A percentile compares a stretch with the other conserved stretches of the same genome.
phyloP scores from a whole-genome alignment of 2,329 filamentous ascomycete genomes.

The Aspergillus fumigatiaffinis region DNA sequence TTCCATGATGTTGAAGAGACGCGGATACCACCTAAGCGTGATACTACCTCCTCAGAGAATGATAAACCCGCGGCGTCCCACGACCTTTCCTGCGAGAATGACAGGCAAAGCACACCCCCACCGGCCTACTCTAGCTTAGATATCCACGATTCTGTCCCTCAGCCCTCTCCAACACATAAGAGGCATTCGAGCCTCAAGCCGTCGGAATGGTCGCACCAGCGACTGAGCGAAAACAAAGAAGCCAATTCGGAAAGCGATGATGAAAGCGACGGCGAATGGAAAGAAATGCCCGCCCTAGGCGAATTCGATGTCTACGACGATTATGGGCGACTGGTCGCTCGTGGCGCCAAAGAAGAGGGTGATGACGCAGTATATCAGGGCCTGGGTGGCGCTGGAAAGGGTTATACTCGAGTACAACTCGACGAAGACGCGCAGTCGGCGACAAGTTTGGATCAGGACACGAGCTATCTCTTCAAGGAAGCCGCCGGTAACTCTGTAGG shows the following conservation, averaged over 20 bases:
- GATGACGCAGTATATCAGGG: constrained; percentile 71
- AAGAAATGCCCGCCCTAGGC: constrained; percentile 89
- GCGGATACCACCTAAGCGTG: not conserved
- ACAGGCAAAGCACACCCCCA: constrained; percentile 12
- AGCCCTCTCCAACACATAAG: constrained; percentile 15
- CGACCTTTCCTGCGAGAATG: not conserved
- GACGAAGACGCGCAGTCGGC: constrained; percentile 92
- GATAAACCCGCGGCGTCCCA: not conserved
- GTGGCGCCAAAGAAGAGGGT: constrained; percentile 66
- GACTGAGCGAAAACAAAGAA: constrained; percentile 53
- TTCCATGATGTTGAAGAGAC: constrained; percentile 20
- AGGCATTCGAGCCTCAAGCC: constrained; percentile 34
- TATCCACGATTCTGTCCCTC: constrained; percentile 1
- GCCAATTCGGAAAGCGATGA: constrained; percentile 43
- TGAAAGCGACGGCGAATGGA: constrained; percentile 72
- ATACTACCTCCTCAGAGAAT: constrained; percentile 1
- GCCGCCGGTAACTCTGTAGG: constrained; percentile 59
- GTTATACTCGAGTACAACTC: constrained; percentile 90
- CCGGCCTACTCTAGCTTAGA: constrained; percentile 11
- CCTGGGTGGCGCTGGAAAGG: constrained; percentile 85
- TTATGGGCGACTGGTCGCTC: constrained; percentile 79
- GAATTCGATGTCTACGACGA: constrained; percentile 96
- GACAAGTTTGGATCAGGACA: constrained; percentile 96
- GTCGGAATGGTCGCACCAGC: constrained; percentile 92
- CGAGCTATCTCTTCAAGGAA: constrained; percentile 88